Percentiles rank a stretch among this genome's conserved stretches.
Evolutionary conservation across 345 rosid genomes (phyloP).

Genomic region (Heritiera fomes): DNA sequence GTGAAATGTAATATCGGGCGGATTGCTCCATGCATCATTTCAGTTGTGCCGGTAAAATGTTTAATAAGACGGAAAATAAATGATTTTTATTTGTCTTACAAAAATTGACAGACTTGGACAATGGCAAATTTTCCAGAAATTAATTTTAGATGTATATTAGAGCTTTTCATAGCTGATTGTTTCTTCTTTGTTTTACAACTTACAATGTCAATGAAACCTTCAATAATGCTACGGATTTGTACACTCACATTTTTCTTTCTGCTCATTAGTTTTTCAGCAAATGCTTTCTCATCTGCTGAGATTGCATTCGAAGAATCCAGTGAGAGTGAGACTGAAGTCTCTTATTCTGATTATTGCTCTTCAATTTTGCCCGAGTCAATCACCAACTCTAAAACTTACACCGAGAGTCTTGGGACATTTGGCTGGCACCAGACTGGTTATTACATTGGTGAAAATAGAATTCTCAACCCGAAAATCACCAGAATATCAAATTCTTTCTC

Average conservation of each 20-base stretch:
- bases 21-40: background rate
- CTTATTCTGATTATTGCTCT: slow-evolving; percentile 36
- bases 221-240: background rate
- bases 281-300: background rate
- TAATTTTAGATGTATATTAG: background rate
- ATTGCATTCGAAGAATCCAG: too few species aligned
- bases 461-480: background rate
- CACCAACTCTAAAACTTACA: background rate
- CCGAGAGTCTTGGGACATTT: slow-evolving; percentile 7
- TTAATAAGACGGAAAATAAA: background rate
- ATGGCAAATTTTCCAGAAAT: background rate
- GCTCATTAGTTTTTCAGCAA: background rate
- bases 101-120: background rate
- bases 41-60: background rate
- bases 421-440: slow-evolving; percentile 9
- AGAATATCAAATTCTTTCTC: slow-evolving; percentile 5
- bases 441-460: slow-evolving; percentile 19
- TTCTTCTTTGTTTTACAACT: background rate
- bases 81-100: background rate
- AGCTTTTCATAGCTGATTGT: background rate
- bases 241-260: background rate
- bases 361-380: slow-evolving; percentile 29
- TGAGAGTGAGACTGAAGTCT: background rate
- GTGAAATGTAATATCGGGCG: background rate
- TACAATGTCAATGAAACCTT: slow-evolving; percentile 9